phyloP scores from a whole-genome alignment of 192 early-diverging fungal genomes.

The Coemansia sp. region DNA sequence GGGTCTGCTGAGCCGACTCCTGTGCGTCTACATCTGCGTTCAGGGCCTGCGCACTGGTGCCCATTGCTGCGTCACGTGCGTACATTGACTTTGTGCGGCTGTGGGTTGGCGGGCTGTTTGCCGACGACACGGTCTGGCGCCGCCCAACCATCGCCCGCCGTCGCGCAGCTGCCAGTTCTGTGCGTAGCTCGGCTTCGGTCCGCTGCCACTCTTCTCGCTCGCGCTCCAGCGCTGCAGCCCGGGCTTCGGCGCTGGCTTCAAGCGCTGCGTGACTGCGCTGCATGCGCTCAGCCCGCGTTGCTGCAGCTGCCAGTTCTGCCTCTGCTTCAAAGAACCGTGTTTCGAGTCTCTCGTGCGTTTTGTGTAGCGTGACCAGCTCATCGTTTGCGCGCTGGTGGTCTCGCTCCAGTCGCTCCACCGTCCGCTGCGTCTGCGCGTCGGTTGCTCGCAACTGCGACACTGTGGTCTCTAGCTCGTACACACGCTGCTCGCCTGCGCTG shows the following conservation, averaged over 20 bases:
- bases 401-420: conserved; percentile 28
- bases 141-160: conserved; percentile 37
- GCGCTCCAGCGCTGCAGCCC: conserved; percentile 26
- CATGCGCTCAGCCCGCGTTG: conserved; percentile 23
- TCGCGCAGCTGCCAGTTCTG: conserved; percentile 43
- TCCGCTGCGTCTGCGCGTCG: conserved; percentile 15
- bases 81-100: conserved; percentile 21
- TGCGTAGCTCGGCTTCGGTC: conserved; percentile 32
- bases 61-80: conserved; percentile 21
- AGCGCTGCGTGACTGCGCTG: conserved; percentile 28
- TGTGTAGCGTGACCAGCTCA: conserved; percentile 43
- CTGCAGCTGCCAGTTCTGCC: conserved; percentile 20
- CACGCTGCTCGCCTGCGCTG: conserved; percentile 9
- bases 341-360: conserved; percentile 46
- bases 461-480: conserved; percentile 48
- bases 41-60: conserved; percentile 1
- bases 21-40: background rate
- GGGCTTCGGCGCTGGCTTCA: conserved; percentile 16
- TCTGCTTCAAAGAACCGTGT: conserved; percentile 40
- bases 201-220: conserved; percentile 48
- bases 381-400: conserved; percentile 32
- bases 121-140: conserved; percentile 48
- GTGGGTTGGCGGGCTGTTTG: conserved; percentile 4
- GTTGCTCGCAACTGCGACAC: conserved; percentile 40
- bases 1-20: conserved; percentile 9